Evolutionary conservation across 139 green algal genomes (phyloP).

Genomic region (Astrephomene gubernaculifera): DNA sequence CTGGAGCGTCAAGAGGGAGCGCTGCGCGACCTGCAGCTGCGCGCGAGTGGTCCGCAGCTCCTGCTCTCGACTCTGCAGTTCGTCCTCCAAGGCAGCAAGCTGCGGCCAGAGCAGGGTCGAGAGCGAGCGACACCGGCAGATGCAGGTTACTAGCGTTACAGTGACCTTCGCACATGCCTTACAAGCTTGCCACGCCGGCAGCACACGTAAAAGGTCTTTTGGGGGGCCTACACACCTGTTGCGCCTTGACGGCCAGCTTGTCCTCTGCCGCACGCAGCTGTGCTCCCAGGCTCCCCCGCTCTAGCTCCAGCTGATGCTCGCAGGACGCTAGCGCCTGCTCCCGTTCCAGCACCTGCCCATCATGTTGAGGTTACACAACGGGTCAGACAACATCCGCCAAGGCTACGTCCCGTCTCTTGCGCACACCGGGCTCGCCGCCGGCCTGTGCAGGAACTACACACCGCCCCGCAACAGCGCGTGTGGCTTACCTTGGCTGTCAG

Average conservation of each 20-base stretch:
- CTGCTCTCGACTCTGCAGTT: slow-evolving; percentile 30
- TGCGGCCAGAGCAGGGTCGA: no score
- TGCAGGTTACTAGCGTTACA: no score
- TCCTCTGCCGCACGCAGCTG: slow-evolving; percentile 12
- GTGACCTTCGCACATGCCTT: not conserved
- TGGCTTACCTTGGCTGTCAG: slow-evolving; percentile 25
- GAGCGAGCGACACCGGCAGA: no score
- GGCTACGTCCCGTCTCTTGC: no score
- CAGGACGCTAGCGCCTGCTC: slow-evolving; percentile 15
- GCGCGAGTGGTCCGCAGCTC: slow-evolving; percentile 33
- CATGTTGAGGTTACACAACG: no score
- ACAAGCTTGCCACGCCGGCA: no score
- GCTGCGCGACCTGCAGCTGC: slow-evolving; percentile 42
- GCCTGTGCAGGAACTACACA: no score
- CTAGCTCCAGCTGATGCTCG: not conserved
- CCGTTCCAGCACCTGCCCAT: slow-evolving; percentile 37
- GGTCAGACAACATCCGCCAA: no score
- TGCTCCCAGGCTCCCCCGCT: slow-evolving; percentile 24
- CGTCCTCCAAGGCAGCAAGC: slow-evolving; percentile 32
- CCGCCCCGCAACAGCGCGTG: not conserved
- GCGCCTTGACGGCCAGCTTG: slow-evolving; percentile 16
- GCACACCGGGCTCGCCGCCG: no score
- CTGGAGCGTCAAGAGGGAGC: slow-evolving; percentile 35
- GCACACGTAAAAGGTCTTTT: no score
- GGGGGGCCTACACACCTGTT: slow-evolving; percentile 38